Conservation (phyloP, 2,329 filamentous ascomycete genomes). For the Alternaria sp. region DNA sequence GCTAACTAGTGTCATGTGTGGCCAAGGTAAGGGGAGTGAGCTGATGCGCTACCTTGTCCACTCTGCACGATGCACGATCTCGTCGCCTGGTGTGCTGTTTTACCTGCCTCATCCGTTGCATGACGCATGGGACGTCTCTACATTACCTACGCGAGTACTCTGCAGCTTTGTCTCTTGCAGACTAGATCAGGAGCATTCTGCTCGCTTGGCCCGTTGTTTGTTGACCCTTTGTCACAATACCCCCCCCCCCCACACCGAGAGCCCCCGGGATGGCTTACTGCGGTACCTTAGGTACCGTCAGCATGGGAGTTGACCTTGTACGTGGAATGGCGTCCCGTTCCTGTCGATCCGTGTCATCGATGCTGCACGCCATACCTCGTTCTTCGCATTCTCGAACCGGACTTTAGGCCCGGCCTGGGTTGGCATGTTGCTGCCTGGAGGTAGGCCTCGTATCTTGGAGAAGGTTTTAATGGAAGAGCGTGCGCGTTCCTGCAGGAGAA, state of each 20-base stretch:
- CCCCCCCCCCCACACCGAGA: neutral
- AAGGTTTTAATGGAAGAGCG: neutral
- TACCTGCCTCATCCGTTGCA: constrained; percentile 11
- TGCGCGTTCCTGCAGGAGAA: constrained; percentile 15
- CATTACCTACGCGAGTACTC: constrained; percentile 2
- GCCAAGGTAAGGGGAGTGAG: neutral
- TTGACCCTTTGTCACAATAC: neutral
- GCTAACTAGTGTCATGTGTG: constrained; percentile 1
- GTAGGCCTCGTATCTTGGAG: neutral
- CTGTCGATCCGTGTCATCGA: constrained; percentile 9
- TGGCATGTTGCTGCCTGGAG: constrained; percentile 5
- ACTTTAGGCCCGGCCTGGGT: neutral
- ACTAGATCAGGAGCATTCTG: neutral
- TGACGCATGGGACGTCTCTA: neutral
- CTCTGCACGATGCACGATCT: constrained; percentile 11
- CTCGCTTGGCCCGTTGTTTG: constrained; percentile 3
- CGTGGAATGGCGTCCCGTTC: constrained; percentile 8
- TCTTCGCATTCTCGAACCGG: constrained; percentile 3
- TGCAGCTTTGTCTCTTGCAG: neutral
- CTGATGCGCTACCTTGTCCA: constrained; percentile 6
- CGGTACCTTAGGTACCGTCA: neutral
- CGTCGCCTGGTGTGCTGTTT: constrained; percentile 6
- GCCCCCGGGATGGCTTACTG: neutral
- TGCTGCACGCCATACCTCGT: neutral
- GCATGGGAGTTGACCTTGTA: neutral